A percentile compares a stretch with the other conserved stretches of the same genome.
These are phyloP conservation scores for Mycosphaerella arachidis DNA, from an alignment of 2,329 filamentous ascomycete species.

Conservation along the genomic window DNA sequence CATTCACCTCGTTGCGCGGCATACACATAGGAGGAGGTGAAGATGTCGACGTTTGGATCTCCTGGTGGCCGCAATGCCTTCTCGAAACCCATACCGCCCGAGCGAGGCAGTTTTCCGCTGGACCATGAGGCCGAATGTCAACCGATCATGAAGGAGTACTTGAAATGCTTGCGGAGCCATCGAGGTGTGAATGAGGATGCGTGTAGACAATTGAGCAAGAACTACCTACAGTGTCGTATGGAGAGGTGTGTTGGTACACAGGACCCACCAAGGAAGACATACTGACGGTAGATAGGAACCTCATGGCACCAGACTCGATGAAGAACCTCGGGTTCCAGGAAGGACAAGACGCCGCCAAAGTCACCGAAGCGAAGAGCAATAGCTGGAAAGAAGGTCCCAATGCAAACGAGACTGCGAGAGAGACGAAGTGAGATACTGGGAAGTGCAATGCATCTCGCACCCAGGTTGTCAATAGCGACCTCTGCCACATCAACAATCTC, in stretches of 20 bases:
- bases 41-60: slow-evolving; percentile 57
- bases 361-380: neutral
- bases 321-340: slow-evolving; percentile 76
- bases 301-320: slow-evolving; percentile 95
- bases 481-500: too few species aligned
- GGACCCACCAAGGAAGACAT: neutral
- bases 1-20: neutral
- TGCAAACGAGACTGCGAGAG: slow-evolving; percentile 4
- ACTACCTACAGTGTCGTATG: slow-evolving; percentile 89
- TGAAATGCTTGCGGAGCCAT: slow-evolving; percentile 79
- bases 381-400: slow-evolving; percentile 9
- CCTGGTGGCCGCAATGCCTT: slow-evolving; percentile 58
- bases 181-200: slow-evolving; percentile 80
- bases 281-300: slow-evolving; percentile 61
- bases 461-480: too few species aligned
- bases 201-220: slow-evolving; percentile 80
- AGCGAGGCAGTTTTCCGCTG: slow-evolving; percentile 91
- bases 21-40: neutral
- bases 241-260: slow-evolving; percentile 59
- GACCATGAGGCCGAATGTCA: slow-evolving; percentile 98
- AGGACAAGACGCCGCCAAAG: slow-evolving; percentile 3
- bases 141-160: slow-evolving; percentile 76
- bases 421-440: slow-evolving; percentile 1
- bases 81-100: slow-evolving; percentile 71
- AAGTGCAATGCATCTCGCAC: too few species aligned